A percentile compares a stretch with the other conserved stretches of the same genome.
Evolutionary conservation across 2,329 filamentous ascomycete genomes (phyloP).

Genomic region (Calycina herbarum): DNA sequence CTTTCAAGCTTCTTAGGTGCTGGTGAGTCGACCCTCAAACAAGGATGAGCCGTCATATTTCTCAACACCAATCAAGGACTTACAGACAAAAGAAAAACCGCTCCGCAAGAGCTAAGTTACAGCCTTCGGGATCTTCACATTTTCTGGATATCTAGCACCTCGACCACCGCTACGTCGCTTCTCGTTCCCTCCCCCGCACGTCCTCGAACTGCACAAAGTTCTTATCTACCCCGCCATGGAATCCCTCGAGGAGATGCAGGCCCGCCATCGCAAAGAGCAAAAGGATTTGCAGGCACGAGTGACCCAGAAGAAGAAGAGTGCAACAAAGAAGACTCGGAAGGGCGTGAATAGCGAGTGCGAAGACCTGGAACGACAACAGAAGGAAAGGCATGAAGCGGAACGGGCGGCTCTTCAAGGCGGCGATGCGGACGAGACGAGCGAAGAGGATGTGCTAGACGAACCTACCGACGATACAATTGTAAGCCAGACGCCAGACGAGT

Average conservation of each 20-base stretch:
- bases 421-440: conserved; percentile 1
- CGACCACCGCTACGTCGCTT: neutral
- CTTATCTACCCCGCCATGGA: conserved; percentile 39
- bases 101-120: neutral
- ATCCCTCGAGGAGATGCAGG: conserved; percentile 72
- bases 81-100: conserved; percentile 21
- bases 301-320: conserved; percentile 95
- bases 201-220: neutral
- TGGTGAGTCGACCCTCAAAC: neutral
- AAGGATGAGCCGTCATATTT: conserved; percentile 6
- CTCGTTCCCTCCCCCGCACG: neutral
- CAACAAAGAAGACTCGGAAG: conserved; percentile 82
- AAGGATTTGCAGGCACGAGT: conserved; percentile 81
- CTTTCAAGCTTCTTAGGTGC: too few species aligned
- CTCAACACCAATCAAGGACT: conserved; percentile 22
- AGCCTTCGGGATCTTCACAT: neutral
- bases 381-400: conserved; percentile 66
- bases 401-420: conserved; percentile 45
- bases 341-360: conserved; percentile 76
- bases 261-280: conserved; percentile 83
- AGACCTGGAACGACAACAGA: conserved; percentile 64
- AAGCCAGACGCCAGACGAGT: conserved; percentile 14
- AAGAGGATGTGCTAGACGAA: neutral
- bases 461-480: conserved; percentile 11
- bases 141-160: neutral